Percentiles rank a stretch among this genome's conserved stretches.
Conservation (phyloP, 345 rosid genomes). For the Populus deltoides region DNA sequence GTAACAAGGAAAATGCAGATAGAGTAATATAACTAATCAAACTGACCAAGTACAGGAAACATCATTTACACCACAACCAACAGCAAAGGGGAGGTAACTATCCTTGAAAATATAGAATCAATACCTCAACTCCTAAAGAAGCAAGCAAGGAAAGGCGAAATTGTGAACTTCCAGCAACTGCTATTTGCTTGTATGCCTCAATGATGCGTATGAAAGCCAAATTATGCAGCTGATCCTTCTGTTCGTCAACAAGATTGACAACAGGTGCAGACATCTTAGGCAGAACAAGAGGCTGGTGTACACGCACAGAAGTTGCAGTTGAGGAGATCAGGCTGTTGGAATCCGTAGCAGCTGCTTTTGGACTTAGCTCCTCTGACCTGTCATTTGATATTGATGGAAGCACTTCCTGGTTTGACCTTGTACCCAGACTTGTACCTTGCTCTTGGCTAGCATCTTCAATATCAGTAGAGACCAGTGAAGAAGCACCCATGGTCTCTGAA, state of each 20-base stretch:
- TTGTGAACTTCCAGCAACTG: slow-evolving; percentile 77
- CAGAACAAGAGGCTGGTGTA: slow-evolving; percentile 47
- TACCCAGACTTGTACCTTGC: slow-evolving; percentile 50
- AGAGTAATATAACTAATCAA: not conserved
- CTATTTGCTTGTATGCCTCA: slow-evolving; percentile 78
- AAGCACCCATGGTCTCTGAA: slow-evolving; percentile 53
- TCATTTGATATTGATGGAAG: slow-evolving; percentile 67
- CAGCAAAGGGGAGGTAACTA: not conserved
- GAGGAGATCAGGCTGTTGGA: slow-evolving; percentile 52
- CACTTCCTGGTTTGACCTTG: slow-evolving; percentile 43
- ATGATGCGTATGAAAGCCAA: slow-evolving; percentile 62
- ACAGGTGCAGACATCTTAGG: slow-evolving; percentile 95
- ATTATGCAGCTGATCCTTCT: slow-evolving; percentile 76
- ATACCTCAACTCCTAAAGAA: slow-evolving; percentile 83
- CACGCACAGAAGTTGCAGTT: slow-evolving; percentile 52
- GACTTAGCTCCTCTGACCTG: slow-evolving; percentile 80
- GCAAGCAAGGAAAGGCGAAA: slow-evolving; percentile 79
- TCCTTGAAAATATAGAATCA: slow-evolving; percentile 17
- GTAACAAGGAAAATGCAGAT: not conserved
- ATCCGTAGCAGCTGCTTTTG: slow-evolving; percentile 55
- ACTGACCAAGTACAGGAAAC: not conserved
- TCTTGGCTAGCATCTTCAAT: slow-evolving; percentile 59
- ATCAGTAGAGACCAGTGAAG: slow-evolving; percentile 55
- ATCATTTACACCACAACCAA: slow-evolving; percentile 2
- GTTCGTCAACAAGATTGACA: slow-evolving; percentile 66